These are phyloP conservation scores for Cladophialophora psammophila DNA, from an alignment of 2,329 filamentous ascomycete genomes.

Conservation along the genomic window DNA sequence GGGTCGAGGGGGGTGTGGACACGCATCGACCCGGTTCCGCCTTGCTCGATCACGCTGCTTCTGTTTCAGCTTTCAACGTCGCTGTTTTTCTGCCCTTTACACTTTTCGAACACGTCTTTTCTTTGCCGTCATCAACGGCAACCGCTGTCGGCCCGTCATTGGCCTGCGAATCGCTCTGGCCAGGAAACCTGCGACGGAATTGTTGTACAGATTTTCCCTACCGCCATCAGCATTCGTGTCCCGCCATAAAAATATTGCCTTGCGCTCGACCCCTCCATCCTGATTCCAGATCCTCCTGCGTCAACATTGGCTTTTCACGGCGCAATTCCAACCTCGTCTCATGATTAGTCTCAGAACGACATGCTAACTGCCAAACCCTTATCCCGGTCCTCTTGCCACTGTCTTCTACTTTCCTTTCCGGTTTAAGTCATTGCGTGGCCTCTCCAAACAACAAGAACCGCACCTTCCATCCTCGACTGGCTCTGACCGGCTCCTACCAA, in stretches of 20 bases:
- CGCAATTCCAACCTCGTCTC: slow-evolving; percentile 19
- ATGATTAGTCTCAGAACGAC: slow-evolving; percentile 31
- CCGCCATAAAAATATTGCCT: slow-evolving; percentile 32
- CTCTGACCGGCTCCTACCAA: slow-evolving; percentile 18
- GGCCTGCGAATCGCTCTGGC: slow-evolving; percentile 24
- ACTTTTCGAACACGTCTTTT: slow-evolving; percentile 26
- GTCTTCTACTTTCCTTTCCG: slow-evolving; percentile 10
- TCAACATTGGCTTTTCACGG: slow-evolving; percentile 23
- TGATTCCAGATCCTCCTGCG: slow-evolving; percentile 24
- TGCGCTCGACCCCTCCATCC: slow-evolving; percentile 29
- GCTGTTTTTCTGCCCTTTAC: neutral
- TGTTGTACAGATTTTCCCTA: slow-evolving; percentile 33
- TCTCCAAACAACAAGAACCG: slow-evolving; percentile 7
- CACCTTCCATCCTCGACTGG: slow-evolving; percentile 17
- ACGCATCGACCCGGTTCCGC: slow-evolving; percentile 16
- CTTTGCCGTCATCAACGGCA: neutral
- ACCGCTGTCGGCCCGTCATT: slow-evolving; percentile 14
- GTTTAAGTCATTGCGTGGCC: slow-evolving; percentile 22
- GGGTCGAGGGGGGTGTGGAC: neutral
- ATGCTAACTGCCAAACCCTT: slow-evolving; percentile 24
- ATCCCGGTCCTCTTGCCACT: slow-evolving; percentile 14
- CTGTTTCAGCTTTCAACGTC: slow-evolving; percentile 1
- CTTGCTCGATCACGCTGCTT: slow-evolving; percentile 1
- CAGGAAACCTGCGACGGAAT: slow-evolving; percentile 27
- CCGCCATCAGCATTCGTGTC: slow-evolving; percentile 37